Percentiles rank a stretch among this genome's conserved stretches.
phyloP scores from a whole-genome alignment of 2,329 filamentous ascomycete genomes.

The Clonostachys solani region DNA sequence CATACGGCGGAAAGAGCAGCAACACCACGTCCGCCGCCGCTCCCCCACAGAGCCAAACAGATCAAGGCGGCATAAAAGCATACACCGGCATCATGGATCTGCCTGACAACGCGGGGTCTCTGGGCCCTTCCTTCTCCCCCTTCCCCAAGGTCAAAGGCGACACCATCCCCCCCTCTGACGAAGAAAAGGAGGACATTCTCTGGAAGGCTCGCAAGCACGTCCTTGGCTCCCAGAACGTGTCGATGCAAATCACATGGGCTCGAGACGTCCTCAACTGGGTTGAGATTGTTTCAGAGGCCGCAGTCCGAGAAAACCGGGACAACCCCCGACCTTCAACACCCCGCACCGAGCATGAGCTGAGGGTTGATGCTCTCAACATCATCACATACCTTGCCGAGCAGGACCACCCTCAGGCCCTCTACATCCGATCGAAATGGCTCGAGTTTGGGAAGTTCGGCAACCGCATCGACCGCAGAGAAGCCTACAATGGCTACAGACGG shows the following conservation, averaged over 20 bases:
- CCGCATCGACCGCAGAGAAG: constrained; percentile 89
- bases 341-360: constrained; percentile 81
- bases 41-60: constrained; percentile 17
- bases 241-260: constrained; percentile 96
- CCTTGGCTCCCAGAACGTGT: constrained; percentile 87
- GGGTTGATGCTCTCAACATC: constrained; percentile 86
- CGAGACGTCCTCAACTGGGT: constrained; percentile 88
- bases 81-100: constrained; percentile 30
- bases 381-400: constrained; percentile 87
- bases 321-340: constrained; percentile 70
- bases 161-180: constrained; percentile 89
- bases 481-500: constrained; percentile 79
- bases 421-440: constrained; percentile 93
- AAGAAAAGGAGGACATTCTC: constrained; percentile 86
- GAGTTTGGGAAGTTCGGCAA: constrained; percentile 96
- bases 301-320: constrained; percentile 55
- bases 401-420: constrained; percentile 87
- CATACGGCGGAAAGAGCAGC: constrained; percentile 21
- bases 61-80: constrained; percentile 26
- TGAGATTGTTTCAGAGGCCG: constrained; percentile 76
- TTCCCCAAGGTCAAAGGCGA: constrained; percentile 85
- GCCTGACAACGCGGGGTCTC: constrained; percentile 38
- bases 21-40: constrained; percentile 8
- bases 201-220: constrained; percentile 81
- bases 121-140: constrained; percentile 78